Evolutionary conservation across 192 early-diverging fungal genomes (phyloP), one percentile per base, ranked within the genome.

Genomic region (Coemansia sp.): DNA sequence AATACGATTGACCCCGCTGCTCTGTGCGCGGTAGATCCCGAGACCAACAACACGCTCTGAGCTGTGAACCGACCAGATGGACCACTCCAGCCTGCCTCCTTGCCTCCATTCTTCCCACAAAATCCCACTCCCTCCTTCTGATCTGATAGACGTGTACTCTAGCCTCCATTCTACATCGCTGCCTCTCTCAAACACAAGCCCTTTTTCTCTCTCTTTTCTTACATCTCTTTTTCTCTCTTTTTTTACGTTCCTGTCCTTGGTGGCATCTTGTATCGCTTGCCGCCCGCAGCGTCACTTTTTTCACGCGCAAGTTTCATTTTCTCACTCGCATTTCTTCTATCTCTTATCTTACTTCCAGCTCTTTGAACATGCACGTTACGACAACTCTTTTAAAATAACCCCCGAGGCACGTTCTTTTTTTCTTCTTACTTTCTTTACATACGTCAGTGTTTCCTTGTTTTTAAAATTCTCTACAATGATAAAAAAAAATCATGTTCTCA

Each of bases 1-100:
- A 84, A 78, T 73, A 84, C 82, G 65, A 84, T 84, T 47, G 82
- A 84, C 47, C 82, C 82, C 42, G 82, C 82, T 18, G 82, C 82
- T 73, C 62, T 84, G 71, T 84, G 82, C 72, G 82, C 82, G 55
- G 82, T 84, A 20, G 82, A 84, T 61, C 82, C 82, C n/a, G 82
- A 84, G 29, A 38, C 82, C 65, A 77, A 51, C 72, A 66, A 40
- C 72, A 66, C 74, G 43, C 70, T 84, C 18, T 80, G 72, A 75
- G 65, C 57, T 59, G 54, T 29, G 46, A 47, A 47, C 46, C 44
- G 0, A 47, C 3, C 24, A 3, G 51, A 54, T 12, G 44, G 24
- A 27, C n/a, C 46, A 27, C 15, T 57, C 44, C 40, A 65, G 40
- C 40, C 49, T 64, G 60, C 29, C 60, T 41, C 20, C 62, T 38